Evolutionary conservation across 2,329 filamentous ascomycete genomes (phyloP).

Genomic region (Verticillium albo-atrum): DNA sequence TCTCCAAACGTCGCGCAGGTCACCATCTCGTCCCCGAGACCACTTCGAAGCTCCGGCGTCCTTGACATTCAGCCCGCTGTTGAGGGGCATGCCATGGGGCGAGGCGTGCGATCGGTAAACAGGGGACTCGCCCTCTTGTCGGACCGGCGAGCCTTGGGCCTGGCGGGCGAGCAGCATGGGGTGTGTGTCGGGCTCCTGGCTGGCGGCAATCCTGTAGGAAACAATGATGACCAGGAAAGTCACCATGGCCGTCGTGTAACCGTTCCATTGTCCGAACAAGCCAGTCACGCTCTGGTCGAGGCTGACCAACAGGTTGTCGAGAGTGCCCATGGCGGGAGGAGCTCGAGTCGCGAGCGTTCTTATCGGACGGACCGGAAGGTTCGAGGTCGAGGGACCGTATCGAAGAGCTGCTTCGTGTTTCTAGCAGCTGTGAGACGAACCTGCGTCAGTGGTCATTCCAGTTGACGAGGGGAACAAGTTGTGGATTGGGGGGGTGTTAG

Average conservation of each 20-base stretch:
- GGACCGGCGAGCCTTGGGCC: constrained; percentile 70
- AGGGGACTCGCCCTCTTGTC: constrained; percentile 80
- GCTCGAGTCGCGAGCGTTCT: background rate
- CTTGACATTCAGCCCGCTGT: constrained; percentile 75
- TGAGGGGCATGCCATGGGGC: constrained; percentile 79
- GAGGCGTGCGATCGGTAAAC: constrained; percentile 79
- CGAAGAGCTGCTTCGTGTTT: background rate
- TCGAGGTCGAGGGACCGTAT: background rate
- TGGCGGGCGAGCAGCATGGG: constrained; percentile 87
- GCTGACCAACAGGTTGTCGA: constrained; percentile 56
- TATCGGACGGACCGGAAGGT: background rate
- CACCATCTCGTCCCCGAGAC: constrained; percentile 78
- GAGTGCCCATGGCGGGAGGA: constrained; percentile 30
- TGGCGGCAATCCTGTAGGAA: constrained; percentile 65
- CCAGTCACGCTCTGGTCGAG: constrained; percentile 68
- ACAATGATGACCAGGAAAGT: constrained; percentile 63
- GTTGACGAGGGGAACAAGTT: background rate
- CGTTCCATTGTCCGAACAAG: constrained; percentile 76
- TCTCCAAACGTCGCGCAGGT: constrained; percentile 88
- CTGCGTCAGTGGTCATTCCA: background rate
- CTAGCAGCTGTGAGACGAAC: background rate
- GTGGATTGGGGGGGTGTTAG: background rate
- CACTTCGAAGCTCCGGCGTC: constrained; percentile 76
- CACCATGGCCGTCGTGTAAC: constrained; percentile 69
- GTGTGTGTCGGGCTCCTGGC: constrained; percentile 83